phyloP scores from a whole-genome alignment of 2,329 filamentous ascomycete genomes.

The Ceratocystis variospora region DNA sequence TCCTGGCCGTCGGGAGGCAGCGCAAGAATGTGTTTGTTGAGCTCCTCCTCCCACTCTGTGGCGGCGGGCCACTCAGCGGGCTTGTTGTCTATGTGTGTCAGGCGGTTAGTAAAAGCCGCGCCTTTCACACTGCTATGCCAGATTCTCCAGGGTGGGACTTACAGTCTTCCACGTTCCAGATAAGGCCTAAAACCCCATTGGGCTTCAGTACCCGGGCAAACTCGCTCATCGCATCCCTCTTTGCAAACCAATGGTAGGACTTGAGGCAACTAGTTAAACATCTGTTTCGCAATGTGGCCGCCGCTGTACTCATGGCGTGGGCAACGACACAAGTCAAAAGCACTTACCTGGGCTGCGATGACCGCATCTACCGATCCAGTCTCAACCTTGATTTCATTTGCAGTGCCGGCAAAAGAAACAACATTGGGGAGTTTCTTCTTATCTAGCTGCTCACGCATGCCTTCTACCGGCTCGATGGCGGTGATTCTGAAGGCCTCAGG shows the following conservation, averaged over 20 bases:
- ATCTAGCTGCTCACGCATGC: conserved; percentile 49
- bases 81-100: conserved; percentile 46
- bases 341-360: conserved; percentile 51
- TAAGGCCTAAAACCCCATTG: conserved; percentile 46
- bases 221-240: conserved; percentile 41
- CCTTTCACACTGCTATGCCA: neutral
- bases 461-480: conserved; percentile 49
- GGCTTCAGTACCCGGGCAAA: conserved; percentile 53
- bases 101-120: neutral
- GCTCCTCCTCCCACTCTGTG: conserved; percentile 46
- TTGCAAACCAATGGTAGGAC: conserved; percentile 43
- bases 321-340: neutral
- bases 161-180: conserved; percentile 67
- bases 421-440: conserved; percentile 45
- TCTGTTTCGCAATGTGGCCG: neutral
- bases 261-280: conserved; percentile 21
- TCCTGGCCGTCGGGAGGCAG: conserved; percentile 42
- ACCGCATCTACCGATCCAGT: conserved; percentile 50
- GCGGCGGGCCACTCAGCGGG: conserved; percentile 40
- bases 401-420: conserved; percentile 42
- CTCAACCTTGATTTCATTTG: conserved; percentile 40
- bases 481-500: conserved; percentile 47
- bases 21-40: conserved; percentile 45
- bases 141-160: conserved; percentile 23
- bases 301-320: neutral